Conservation (phyloP, 1,284 basidiomycete species). For the Moesziomyces parantarcticus region DNA sequence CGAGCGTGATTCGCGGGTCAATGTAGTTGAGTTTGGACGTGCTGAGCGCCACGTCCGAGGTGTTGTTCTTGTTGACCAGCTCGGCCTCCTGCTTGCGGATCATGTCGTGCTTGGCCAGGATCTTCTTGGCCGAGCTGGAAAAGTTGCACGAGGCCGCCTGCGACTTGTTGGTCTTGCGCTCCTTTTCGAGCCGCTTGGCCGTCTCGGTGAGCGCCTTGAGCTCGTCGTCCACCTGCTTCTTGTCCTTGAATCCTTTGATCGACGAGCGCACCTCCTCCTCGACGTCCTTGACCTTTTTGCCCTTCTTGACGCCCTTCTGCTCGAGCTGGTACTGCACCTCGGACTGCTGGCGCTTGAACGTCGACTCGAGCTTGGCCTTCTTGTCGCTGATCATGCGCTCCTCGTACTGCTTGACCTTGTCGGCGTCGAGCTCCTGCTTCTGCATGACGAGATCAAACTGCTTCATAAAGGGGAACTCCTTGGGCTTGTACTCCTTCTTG, state of each 20-base stretch:
- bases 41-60: slow-evolving; percentile 62
- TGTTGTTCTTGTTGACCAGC: slow-evolving; percentile 64
- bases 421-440: slow-evolving; percentile 93
- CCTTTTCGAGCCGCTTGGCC: slow-evolving; percentile 80
- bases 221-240: slow-evolving; percentile 70
- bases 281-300: slow-evolving; percentile 51
- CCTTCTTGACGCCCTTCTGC: slow-evolving; percentile 50
- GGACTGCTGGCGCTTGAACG: slow-evolving; percentile 73
- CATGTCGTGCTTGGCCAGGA: slow-evolving; percentile 69
- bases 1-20: slow-evolving; percentile 65
- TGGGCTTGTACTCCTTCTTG: slow-evolving; percentile 72
- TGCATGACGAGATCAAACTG: slow-evolving; percentile 71
- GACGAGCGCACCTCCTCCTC: slow-evolving; percentile 53
- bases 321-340: slow-evolving; percentile 61
- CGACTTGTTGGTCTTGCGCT: slow-evolving; percentile 81
- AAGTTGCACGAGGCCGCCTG: slow-evolving; percentile 69
- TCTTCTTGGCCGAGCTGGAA: slow-evolving; percentile 74
- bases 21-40: slow-evolving; percentile 68
- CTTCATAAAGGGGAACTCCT: slow-evolving; percentile 75
- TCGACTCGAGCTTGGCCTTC: slow-evolving; percentile 78
- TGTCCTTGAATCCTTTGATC: slow-evolving; percentile 55
- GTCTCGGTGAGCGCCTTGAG: slow-evolving; percentile 80
- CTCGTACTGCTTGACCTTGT: slow-evolving; percentile 86
- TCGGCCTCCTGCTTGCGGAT: slow-evolving; percentile 65
- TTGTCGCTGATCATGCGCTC: slow-evolving; percentile 72